These are phyloP conservation scores for Botryosphaeria dothidea DNA, from an alignment of 2,329 filamentous ascomycete species.

Conservation along the genomic window DNA sequence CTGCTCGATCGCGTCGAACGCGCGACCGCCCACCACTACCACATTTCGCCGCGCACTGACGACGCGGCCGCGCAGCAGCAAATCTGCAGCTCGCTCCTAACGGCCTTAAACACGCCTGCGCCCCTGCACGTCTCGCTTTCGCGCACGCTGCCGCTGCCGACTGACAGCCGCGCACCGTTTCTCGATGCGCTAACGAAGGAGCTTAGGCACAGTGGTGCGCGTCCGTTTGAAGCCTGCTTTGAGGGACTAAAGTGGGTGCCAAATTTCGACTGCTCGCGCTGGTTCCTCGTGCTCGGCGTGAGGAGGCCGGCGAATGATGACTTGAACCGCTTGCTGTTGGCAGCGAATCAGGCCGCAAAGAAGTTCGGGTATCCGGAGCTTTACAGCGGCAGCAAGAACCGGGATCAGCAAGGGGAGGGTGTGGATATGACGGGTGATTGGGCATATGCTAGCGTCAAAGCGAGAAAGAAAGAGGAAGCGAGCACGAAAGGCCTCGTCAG, in stretches of 20 bases:
- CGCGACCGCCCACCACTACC: constrained; percentile 6
- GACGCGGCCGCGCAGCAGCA: neutral
- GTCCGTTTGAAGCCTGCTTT: constrained; percentile 54
- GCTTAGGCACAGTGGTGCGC: constrained; percentile 39
- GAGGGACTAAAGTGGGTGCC: constrained; percentile 62
- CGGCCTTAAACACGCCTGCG: constrained; percentile 50
- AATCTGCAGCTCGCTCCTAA: constrained; percentile 22
- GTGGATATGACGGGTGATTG: constrained; percentile 20
- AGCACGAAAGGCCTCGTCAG: constrained; percentile 21
- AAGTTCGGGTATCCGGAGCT: constrained; percentile 68
- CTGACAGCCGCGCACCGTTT: constrained; percentile 71
- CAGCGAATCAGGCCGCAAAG: constrained; percentile 65
- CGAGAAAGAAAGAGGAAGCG: constrained; percentile 17
- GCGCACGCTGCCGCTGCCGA: constrained; percentile 72
- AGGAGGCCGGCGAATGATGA: constrained; percentile 34
- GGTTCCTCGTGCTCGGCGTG: constrained; percentile 79
- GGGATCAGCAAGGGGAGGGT: constrained; percentile 31
- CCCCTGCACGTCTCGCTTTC: constrained; percentile 93
- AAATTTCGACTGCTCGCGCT: constrained; percentile 68
- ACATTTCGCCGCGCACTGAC: neutral
- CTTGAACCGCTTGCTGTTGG: constrained; percentile 56
- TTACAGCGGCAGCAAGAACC: constrained; percentile 53
- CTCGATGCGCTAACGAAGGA: constrained; percentile 55
- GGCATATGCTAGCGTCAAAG: neutral
- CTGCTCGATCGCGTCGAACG: constrained; percentile 31